These are phyloP conservation scores for Arthrobotrys pseudoclavata DNA, from an alignment of 2,329 filamentous ascomycete genomes.

Conservation along the genomic window DNA sequence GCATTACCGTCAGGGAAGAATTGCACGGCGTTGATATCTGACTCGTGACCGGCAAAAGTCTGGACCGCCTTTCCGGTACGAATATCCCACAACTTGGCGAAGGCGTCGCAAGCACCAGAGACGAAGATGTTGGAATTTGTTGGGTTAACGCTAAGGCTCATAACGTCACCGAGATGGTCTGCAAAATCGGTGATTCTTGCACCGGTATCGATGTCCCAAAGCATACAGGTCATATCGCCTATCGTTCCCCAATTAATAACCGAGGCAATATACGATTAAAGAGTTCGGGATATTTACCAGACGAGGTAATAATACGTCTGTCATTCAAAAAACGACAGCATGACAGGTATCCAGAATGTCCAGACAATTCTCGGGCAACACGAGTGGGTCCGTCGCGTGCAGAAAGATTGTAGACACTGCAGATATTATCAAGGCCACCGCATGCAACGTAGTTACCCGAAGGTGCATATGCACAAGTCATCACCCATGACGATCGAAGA, in stretches of 20 bases:
- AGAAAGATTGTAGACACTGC: conserved; percentile 99
- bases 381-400: conserved; percentile 96
- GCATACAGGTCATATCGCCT: conserved; percentile 98
- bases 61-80: conserved; percentile 97
- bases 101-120: conserved; percentile 98
- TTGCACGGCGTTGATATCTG: conserved; percentile 99
- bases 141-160: conserved; percentile 99
- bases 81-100: conserved; percentile 99
- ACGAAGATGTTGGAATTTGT: conserved; percentile 99
- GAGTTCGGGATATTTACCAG: conserved; percentile 68
- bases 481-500: conserved; percentile 97
- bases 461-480: conserved; percentile 99
- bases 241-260: conserved; percentile 8
- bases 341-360: conserved; percentile 95
- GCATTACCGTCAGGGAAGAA: conserved; percentile 99
- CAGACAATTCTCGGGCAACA: conserved; percentile 93
- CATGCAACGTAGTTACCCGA: conserved; percentile 99
- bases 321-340: conserved; percentile 99
- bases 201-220: conserved; percentile 99
- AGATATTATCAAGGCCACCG: conserved; percentile 98
- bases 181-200: conserved; percentile 98
- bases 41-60: conserved; percentile 98
- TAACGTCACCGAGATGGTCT: conserved; percentile 97
- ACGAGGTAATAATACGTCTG: conserved; percentile 95
- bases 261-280: background rate